Evolutionary conservation across 1,139 yeast species (phyloP).

Genomic region (Protomyces pachydermus): DNA sequence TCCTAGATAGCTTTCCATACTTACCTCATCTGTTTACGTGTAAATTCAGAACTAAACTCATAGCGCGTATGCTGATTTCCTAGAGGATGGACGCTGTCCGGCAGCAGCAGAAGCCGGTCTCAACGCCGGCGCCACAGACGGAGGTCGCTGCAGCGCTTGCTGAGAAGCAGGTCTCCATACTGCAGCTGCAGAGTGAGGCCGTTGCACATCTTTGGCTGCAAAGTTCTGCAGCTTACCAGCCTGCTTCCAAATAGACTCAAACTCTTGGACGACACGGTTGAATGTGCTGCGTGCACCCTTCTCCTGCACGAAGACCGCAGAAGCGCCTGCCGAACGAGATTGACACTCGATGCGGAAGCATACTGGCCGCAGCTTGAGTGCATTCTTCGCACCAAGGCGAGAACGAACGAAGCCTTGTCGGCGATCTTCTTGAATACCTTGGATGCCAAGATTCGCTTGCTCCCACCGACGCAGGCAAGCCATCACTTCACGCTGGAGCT

Average conservation of each 20-base stretch:
- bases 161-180: neutral
- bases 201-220: neutral
- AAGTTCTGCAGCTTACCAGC: neutral
- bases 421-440: constrained; percentile 19
- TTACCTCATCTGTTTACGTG: neutral
- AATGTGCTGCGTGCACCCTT: constrained; percentile 27
- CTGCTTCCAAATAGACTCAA: neutral
- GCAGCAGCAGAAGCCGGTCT: neutral
- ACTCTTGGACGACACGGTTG: constrained; percentile 24
- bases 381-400: constrained; percentile 23
- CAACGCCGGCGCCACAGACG: neutral
- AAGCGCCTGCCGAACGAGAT: constrained; percentile 4
- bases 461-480: constrained; percentile 27
- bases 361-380: constrained; percentile 29
- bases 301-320: constrained; percentile 26
- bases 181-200: neutral
- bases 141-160: neutral
- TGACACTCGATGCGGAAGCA: constrained; percentile 24
- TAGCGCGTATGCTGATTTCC: neutral
- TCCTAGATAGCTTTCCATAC: neutral
- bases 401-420: constrained; percentile 25
- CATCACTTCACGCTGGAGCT: constrained; percentile 24
- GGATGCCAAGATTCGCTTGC: constrained; percentile 27
- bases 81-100: neutral
- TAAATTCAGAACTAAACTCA: neutral